Evolutionary conservation across 2,329 filamentous ascomycete species (phyloP).

Genomic region (Didymella sp.): DNA sequence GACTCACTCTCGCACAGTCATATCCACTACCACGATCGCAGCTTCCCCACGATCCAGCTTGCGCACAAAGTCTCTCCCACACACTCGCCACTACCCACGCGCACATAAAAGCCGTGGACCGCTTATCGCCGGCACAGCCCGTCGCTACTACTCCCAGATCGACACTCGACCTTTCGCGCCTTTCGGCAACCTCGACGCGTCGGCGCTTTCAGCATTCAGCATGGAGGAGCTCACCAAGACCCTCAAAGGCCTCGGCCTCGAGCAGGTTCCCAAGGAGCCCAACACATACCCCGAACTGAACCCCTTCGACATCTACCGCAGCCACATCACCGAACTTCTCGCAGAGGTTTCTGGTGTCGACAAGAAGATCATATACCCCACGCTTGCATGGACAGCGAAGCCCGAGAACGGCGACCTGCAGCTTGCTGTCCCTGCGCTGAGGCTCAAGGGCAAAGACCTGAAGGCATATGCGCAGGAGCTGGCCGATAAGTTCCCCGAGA

Average conservation of each 20-base stretch:
- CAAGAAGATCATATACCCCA: constrained; percentile 72
- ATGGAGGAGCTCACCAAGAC: constrained; percentile 49
- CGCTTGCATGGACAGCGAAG: constrained; percentile 78
- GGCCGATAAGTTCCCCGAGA: constrained; percentile 71
- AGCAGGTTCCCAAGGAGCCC: constrained; percentile 49
- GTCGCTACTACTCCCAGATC: constrained; percentile 26
- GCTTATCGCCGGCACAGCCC: constrained; percentile 1
- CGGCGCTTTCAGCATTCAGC: constrained; percentile 29
- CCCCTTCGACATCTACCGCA: constrained; percentile 79
- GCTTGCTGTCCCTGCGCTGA: constrained; percentile 78
- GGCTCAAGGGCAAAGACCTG: constrained; percentile 71
- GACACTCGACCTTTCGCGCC: constrained; percentile 28
- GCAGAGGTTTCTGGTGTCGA: constrained; percentile 74
- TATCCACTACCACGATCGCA: constrained; percentile 18
- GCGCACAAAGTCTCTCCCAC: constrained; percentile 15
- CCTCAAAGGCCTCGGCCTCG: constrained; percentile 48
- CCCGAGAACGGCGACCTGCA: constrained; percentile 85
- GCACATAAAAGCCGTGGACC: not conserved
- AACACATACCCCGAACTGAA: constrained; percentile 70
- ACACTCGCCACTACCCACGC: constrained; percentile 12
- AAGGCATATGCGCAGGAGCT: constrained; percentile 64
- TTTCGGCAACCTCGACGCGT: constrained; percentile 37
- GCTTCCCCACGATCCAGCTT: constrained; percentile 17
- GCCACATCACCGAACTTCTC: constrained; percentile 74
- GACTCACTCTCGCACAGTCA: constrained; percentile 35